A percentile compares a stretch with the other conserved stretches of the same genome.
Conservation (phyloP, 345 rosid genomes). For the Pugionium cornutum region DNA sequence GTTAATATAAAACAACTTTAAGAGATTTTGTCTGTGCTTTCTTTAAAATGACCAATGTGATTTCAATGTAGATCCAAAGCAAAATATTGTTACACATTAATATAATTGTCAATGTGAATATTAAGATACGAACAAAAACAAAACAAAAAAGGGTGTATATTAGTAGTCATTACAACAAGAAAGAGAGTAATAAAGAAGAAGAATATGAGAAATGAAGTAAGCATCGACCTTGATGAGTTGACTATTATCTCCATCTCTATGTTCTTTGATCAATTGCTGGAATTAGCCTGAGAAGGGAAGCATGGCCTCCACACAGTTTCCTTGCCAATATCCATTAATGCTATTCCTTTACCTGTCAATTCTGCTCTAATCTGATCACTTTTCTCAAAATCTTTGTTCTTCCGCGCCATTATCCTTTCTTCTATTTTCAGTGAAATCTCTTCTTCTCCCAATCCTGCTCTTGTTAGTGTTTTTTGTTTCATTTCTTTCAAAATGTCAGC, state of each 20-base stretch:
- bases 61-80: conserved; percentile 3
- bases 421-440: conserved; percentile 49
- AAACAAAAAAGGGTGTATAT: conserved; percentile 10
- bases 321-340: conserved; percentile 65
- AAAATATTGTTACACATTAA: conserved; percentile 12
- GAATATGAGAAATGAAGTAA: conserved; percentile 1
- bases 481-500: conserved; percentile 59
- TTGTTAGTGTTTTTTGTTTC: conserved; percentile 57
- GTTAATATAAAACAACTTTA: not conserved
- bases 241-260: conserved; percentile 11
- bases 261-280: not conserved
- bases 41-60: not conserved
- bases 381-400: conserved; percentile 54
- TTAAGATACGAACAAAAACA: conserved; percentile 19
- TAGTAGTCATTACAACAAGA: conserved; percentile 8
- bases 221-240: not conserved
- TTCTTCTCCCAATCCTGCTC: conserved; percentile 52
- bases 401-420: conserved; percentile 53
- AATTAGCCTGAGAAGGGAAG: conserved; percentile 17
- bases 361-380: conserved; percentile 62
- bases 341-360: conserved; percentile 58
- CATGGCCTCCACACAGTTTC: conserved; percentile 75
- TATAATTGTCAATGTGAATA: not conserved
- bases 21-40: not conserved
- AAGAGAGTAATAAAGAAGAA: conserved; percentile 27